Percentiles rank a stretch among this genome's conserved stretches.
phyloP scores from a whole-genome alignment of 2,329 filamentous ascomycete genomes.

The Cordyceps militaris region DNA sequence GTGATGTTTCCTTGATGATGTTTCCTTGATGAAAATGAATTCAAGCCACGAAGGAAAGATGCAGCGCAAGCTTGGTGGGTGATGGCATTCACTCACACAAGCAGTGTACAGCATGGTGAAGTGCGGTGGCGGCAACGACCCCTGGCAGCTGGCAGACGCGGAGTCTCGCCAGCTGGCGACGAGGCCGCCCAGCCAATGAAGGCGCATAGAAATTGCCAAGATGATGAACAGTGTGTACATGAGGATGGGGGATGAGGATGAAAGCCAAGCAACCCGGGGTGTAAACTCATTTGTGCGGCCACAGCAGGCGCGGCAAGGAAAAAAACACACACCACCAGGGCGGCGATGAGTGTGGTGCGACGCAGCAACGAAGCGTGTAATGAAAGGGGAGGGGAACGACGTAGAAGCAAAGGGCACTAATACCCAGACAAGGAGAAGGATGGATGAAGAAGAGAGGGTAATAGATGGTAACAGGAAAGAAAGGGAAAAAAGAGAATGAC shows the following conservation, averaged over 20 bases:
- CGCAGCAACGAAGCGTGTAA: neutral
- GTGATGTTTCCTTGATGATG: neutral
- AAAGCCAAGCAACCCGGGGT: neutral
- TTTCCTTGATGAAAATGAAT: neutral
- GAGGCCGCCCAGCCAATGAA: neutral
- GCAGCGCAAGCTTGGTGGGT: conserved; percentile 3
- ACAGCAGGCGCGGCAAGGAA: conserved; percentile 15
- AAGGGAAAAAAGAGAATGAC: conserved; percentile 12
- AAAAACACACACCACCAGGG: conserved; percentile 5
- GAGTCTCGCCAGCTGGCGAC: conserved; percentile 9
- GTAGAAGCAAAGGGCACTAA: neutral
- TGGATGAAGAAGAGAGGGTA: neutral
- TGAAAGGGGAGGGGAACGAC: neutral
- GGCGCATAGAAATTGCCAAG: neutral
- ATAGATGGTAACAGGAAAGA: conserved; percentile 6
- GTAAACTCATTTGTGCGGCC: neutral
- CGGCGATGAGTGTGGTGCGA: conserved; percentile 3
- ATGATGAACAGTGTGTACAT: neutral
- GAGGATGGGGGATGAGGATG: neutral
- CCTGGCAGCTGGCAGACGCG: conserved; percentile 10
- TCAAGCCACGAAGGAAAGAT: neutral
- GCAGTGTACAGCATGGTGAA: conserved; percentile 2
- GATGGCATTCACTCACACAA: conserved; percentile 10
- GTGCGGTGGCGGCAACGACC: neutral
- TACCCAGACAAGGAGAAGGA: conserved; percentile 6